phyloP scores from a whole-genome alignment of 345 rosid genomes.

The Populus ilicifolia region DNA sequence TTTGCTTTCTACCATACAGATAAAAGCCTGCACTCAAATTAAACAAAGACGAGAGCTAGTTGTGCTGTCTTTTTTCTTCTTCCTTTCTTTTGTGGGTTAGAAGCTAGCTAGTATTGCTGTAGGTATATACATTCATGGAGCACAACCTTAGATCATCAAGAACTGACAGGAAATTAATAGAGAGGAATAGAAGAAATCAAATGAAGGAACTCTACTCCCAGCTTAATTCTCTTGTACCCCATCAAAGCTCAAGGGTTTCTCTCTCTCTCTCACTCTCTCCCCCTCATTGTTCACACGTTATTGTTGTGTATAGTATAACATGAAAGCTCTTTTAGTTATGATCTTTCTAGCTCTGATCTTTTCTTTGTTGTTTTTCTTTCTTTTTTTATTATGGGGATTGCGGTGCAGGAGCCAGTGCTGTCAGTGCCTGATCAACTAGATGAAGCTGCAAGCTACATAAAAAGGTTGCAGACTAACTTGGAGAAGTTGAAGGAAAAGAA shows the following conservation, averaged over 20 bases:
- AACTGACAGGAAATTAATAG: slow-evolving; percentile 49
- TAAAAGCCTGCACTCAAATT: not conserved
- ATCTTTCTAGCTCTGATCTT: not conserved
- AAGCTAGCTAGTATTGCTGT: not conserved
- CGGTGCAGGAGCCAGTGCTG: slow-evolving; percentile 28
- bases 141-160: slow-evolving; percentile 38
- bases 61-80: not conserved
- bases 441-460: slow-evolving; percentile 54
- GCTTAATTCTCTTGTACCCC: slow-evolving; percentile 53
- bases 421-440: slow-evolving; percentile 56
- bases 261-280: not conserved
- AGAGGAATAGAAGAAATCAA: slow-evolving; percentile 60
- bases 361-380: not conserved
- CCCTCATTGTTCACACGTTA: not conserved
- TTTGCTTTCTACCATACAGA: slow-evolving; percentile 1
- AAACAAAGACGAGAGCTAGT: not conserved
- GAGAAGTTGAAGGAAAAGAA: slow-evolving; percentile 54
- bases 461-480: slow-evolving; percentile 46
- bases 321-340: not conserved
- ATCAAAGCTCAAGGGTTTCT: slow-evolving; percentile 31
- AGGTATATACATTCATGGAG: slow-evolving; percentile 25
- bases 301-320: not conserved
- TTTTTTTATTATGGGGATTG: not conserved
- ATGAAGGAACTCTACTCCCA: slow-evolving; percentile 53
- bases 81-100: not conserved